Conservation (phyloP, 768 basidiomycete genomes). For the Boletus sp. region DNA sequence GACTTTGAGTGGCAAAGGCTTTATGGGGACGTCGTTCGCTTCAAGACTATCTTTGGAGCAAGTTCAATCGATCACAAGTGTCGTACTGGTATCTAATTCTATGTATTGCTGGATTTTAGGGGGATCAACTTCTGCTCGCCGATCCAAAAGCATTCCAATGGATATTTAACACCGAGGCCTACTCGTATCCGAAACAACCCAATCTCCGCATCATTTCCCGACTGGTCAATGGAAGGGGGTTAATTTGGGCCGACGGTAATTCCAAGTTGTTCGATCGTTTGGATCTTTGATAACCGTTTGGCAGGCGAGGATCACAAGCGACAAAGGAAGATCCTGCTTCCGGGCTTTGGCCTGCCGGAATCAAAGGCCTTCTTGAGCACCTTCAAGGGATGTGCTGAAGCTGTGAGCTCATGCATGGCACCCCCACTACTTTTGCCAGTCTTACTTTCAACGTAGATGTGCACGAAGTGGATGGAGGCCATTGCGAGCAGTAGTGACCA, state of each 20-base stretch:
- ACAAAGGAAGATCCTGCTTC: constrained; percentile 52
- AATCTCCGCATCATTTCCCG: constrained; percentile 20
- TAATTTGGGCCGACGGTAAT: constrained; percentile 42
- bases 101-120: constrained; percentile 25
- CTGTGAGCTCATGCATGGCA: constrained; percentile 10
- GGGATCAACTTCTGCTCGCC: constrained; percentile 42
- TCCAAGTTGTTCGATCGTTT: neutral
- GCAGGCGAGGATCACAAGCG: constrained; percentile 47
- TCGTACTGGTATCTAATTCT: constrained; percentile 2
- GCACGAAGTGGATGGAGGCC: constrained; percentile 22
- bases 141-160: constrained; percentile 45
- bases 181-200: constrained; percentile 39
- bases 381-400: constrained; percentile 38
- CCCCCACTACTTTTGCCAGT: neutral
- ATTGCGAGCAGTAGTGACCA: constrained; percentile 5
- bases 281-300: constrained; percentile 2
- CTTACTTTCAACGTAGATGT: constrained; percentile 15
- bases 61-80: neutral
- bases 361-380: constrained; percentile 48
- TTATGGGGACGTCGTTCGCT: constrained; percentile 30
- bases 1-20: constrained; percentile 30
- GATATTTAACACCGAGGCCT: constrained; percentile 42
- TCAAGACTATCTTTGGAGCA: constrained; percentile 28
- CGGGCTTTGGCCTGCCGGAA: constrained; percentile 52
- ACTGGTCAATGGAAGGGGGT: constrained; percentile 30